Evolutionary conservation across 2,329 filamentous ascomycete species (phyloP), one percentile per base, ranked within the genome.

Genomic region (Neonectria coccinea): DNA sequence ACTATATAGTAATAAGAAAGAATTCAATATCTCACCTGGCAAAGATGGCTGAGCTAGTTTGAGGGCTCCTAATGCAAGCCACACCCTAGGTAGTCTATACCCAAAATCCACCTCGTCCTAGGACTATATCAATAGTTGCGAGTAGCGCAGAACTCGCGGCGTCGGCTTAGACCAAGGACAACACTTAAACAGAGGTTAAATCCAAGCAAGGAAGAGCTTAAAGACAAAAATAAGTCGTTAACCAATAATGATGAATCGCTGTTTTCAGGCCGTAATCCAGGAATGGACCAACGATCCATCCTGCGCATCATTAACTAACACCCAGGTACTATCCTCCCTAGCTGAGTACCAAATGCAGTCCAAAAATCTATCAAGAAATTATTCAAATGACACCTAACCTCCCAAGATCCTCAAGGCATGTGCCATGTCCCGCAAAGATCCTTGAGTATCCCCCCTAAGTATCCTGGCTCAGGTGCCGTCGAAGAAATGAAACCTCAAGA

Each of bases 281-380:
- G 61, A 68, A 56, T 57, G 58, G 63, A 56, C 42, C 16, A 61
- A 59, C 54, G 45, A 67, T 65, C 68, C 64, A 64, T 65, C 67
- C 65, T 62, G 58, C 59, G 39, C 48, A 67, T 73, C 70, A 72
- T 74, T 67, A 65, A 67, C 64, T 67, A 65, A 66, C 65, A 67
- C 67, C 64, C 44, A 54, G 31, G 56, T 54, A 65, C 64, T 68
- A 57, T 47, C 52, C 48, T 54, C 60, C 50, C 56, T 58, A 64
- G 33, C 41, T 29, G 59, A 67, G 59, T 64, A 48, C 64, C 50
- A 62, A 59, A 62, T 58, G 65, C 60, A 61, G 53, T 50, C 66
- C 62, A 45, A 42, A 68, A 58, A 57, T 74, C 70, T 73, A 72
- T 73, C 57, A 54, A 70, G 51, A 56, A 44, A 66, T 51, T 65